Evolutionary conservation across 441 rosid genomes (phyloP), one percentile per base, ranked within the genome.

Genomic region (Aleurites moluccanus): DNA sequence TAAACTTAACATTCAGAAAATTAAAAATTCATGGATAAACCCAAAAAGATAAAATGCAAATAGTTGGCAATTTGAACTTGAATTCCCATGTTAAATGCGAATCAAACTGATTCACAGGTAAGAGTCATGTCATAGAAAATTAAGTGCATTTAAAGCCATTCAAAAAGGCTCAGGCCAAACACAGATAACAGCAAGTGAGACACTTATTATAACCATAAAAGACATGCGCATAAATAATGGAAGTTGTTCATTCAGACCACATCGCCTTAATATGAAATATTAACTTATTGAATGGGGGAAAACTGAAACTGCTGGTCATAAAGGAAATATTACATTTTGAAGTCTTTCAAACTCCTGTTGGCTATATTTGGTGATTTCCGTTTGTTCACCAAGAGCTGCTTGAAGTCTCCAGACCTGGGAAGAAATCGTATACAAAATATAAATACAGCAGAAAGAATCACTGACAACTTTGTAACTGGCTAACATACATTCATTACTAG

Each of bases 311-410:
- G 65, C 18, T 1, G 49, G 10, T 27, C 50, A 72, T 23, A 73
- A 74, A 74, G 69, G 62, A 76, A 67, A 75, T 3, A 9, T 84
- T 91, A 96, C 99, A 78, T 84, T 93, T 89, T 91, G 98, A 73
- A 96, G 92, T 85, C 99, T 91, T 81, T 96, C 97, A 78, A 77
- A 96, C 86, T 93, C 97, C 80, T 89, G 97, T 85, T 90, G 96
- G 81, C 97, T 93, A 76, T 82, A 91, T 78, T 87, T 91, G 30
- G 94, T 92, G 75, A 93, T 93, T 86, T 93, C 98, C 23, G 91
- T 86, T 83, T 93, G 99, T 88, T 93, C 98, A 47, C 99, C 97
- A 49, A 96, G 92, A 80, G 97, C 99, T 73, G 97, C 98, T 80
- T 96, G 98, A 74, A 96, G 99, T 83, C 96, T 91, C 99, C 98